A percentile compares a stretch with the other conserved stretches of the same genome.
Conservation (phyloP, 495 filamentous ascomycete genomes). For the Hapsidospora chrysogenum region DNA sequence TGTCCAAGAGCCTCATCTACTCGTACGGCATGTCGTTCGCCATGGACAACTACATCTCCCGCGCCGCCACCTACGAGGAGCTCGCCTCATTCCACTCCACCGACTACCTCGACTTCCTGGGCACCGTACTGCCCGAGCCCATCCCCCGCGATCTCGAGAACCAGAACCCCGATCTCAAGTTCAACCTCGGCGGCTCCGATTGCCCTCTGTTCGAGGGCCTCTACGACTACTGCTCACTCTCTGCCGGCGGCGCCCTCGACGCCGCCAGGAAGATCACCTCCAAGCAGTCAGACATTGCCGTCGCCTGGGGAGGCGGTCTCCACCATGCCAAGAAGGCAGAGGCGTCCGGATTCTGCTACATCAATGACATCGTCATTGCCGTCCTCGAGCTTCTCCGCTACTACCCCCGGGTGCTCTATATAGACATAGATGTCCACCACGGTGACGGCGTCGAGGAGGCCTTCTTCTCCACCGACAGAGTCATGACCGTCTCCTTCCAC, state of each 20-base stretch:
- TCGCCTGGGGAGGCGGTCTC: slow-evolving; percentile 95
- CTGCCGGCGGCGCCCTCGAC: slow-evolving; percentile 76
- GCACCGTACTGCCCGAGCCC: slow-evolving; percentile 30
- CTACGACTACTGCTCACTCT: slow-evolving; percentile 88
- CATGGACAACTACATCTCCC: slow-evolving; percentile 81
- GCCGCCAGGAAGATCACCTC: slow-evolving; percentile 80
- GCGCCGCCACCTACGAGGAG: slow-evolving; percentile 73
- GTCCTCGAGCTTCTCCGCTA: slow-evolving; percentile 91
- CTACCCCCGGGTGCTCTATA: slow-evolving; percentile 87
- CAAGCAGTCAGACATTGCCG: slow-evolving; percentile 78
- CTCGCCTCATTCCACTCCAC: slow-evolving; percentile 69
- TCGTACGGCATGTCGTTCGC: slow-evolving; percentile 88
- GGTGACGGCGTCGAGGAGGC: slow-evolving; percentile 97
- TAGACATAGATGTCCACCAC: slow-evolving; percentile 98
- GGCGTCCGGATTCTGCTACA: slow-evolving; percentile 94
- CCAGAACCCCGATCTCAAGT: slow-evolving; percentile 36
- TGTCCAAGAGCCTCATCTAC: slow-evolving; percentile 86
- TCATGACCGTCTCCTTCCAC: slow-evolving; percentile 97
- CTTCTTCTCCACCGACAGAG: slow-evolving; percentile 92
- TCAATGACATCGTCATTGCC: slow-evolving; percentile 95
- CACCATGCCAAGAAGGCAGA: slow-evolving; percentile 97
- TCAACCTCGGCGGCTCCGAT: slow-evolving; percentile 78
- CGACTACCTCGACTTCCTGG: slow-evolving; percentile 83
- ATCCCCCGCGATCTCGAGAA: slow-evolving; percentile 32
- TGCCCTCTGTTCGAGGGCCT: slow-evolving; percentile 94